phyloP scores from a whole-genome alignment of 352 stramenopile genomes.

The Phytopythium boreale region DNA sequence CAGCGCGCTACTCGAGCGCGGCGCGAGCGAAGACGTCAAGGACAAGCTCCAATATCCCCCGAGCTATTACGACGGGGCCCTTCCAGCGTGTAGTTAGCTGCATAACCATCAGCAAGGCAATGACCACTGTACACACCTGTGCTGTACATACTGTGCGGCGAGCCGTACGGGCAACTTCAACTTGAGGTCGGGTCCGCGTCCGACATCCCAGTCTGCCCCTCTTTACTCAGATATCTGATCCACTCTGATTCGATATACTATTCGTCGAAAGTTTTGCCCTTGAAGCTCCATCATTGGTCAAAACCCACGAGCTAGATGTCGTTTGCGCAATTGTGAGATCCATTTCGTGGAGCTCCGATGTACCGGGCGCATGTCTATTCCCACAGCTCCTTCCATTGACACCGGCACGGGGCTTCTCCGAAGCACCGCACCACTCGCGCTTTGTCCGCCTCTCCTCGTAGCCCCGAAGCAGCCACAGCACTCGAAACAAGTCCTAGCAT shows the following conservation, averaged over 20 bases:
- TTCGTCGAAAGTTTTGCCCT: background rate
- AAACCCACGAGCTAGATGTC: conserved; percentile 10
- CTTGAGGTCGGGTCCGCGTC: background rate
- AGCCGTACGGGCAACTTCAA: background rate
- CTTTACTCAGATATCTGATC: background rate
- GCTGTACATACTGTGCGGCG: too few species aligned
- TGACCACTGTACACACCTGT: too few species aligned
- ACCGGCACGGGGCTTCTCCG: background rate
- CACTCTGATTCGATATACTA: background rate
- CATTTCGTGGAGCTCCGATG: conserved; percentile 5
- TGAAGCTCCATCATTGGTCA: conserved; percentile 15
- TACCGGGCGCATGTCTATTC: background rate
- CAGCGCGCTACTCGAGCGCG: conserved; percentile 31
- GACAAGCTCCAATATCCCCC: conserved; percentile 44
- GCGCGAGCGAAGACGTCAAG: conserved; percentile 16
- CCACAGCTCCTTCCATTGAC: too few species aligned
- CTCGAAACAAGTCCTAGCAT: conserved; percentile 6
- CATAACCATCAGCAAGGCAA: background rate
- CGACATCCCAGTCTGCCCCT: background rate
- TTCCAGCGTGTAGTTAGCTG: background rate
- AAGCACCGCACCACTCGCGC: conserved; percentile 1
- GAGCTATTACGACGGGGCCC: conserved; percentile 11
- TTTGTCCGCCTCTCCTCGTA: background rate
- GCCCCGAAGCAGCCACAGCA: background rate
- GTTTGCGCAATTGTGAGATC: conserved; percentile 36